Percentiles rank a stretch among this genome's conserved stretches.
These are phyloP conservation scores for Arctium minus DNA, from an alignment of 129 eudicot species.

Conservation along the genomic window DNA sequence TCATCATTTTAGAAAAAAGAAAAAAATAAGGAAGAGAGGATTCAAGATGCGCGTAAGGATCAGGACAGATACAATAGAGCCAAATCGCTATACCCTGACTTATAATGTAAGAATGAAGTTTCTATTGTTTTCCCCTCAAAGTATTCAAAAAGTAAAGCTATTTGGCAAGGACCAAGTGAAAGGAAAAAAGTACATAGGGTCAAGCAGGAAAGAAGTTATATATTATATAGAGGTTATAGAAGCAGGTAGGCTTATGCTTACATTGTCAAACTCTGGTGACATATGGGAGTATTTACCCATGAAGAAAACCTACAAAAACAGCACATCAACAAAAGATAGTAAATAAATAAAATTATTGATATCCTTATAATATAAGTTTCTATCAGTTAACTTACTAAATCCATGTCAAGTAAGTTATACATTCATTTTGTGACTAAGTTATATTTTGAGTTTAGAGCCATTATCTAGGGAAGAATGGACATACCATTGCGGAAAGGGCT, in stretches of 20 bases:
- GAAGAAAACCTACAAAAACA: slow-evolving; percentile 60
- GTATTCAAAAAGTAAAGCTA: too few species aligned
- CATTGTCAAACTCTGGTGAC: slow-evolving; percentile 63
- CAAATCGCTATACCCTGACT: too few species aligned
- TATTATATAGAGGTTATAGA: background rate
- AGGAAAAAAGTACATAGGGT: too few species aligned
- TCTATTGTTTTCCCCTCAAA: too few species aligned
- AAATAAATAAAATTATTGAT: background rate
- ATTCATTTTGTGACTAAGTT: background rate
- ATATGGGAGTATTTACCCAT: slow-evolving; percentile 67
- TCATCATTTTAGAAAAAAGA: too few species aligned
- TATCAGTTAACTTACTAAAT: slow-evolving; percentile 12
- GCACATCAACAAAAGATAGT: background rate
- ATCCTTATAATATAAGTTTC: background rate
- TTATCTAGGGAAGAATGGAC: background rate
- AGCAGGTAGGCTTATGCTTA: slow-evolving; percentile 28
- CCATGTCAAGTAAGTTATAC: background rate
- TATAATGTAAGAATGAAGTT: too few species aligned
- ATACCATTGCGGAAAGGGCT: slow-evolving; percentile 66
- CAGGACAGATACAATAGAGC: too few species aligned
- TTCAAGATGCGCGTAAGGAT: too few species aligned
- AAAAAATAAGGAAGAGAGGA: too few species aligned
- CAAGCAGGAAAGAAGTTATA: too few species aligned
- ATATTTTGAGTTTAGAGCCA: background rate
- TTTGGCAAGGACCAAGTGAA: too few species aligned